phyloP scores from a whole-genome alignment of 2,329 filamentous ascomycete genomes.

The Gaeumannomyces sp. region DNA sequence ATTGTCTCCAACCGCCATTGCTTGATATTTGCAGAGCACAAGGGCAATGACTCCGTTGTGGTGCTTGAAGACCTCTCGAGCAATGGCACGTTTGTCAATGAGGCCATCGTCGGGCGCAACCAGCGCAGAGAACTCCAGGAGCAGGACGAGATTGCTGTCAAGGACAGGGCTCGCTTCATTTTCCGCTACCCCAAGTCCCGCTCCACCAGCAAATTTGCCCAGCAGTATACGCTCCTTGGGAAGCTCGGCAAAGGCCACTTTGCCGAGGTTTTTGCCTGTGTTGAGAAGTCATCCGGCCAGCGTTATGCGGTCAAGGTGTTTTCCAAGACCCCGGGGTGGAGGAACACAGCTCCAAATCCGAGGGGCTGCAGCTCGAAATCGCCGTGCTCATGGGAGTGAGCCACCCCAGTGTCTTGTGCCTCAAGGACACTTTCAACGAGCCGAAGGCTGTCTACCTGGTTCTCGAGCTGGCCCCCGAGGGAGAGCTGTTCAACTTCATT shows the following conservation, averaged over 20 bases:
- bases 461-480: constrained; percentile 82
- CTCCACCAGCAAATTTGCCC: constrained; percentile 69
- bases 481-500: constrained; percentile 94
- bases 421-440: constrained; percentile 95
- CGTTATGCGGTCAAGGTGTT: constrained; percentile 94
- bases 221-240: constrained; percentile 79
- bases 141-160: constrained; percentile 82
- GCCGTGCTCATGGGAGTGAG: constrained; percentile 95
- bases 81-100: constrained; percentile 96
- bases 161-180: constrained; percentile 79
- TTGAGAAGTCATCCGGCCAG: constrained; percentile 76
- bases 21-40: constrained; percentile 31
- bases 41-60: constrained; percentile 47
- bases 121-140: constrained; percentile 83
- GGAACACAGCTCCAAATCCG: constrained; percentile 68
- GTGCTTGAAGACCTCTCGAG: constrained; percentile 89
- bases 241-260: constrained; percentile 94
- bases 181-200: constrained; percentile 81
- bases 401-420: constrained; percentile 84
- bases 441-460: constrained; percentile 85
- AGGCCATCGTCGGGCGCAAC: constrained; percentile 84
- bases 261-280: constrained; percentile 84
- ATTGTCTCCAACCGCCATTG: constrained; percentile 86
- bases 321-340: constrained; percentile 76
- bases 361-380: constrained; percentile 90